phyloP scores from a whole-genome alignment of 2,329 filamentous ascomycete species.

The Exophiala aquamarina region DNA sequence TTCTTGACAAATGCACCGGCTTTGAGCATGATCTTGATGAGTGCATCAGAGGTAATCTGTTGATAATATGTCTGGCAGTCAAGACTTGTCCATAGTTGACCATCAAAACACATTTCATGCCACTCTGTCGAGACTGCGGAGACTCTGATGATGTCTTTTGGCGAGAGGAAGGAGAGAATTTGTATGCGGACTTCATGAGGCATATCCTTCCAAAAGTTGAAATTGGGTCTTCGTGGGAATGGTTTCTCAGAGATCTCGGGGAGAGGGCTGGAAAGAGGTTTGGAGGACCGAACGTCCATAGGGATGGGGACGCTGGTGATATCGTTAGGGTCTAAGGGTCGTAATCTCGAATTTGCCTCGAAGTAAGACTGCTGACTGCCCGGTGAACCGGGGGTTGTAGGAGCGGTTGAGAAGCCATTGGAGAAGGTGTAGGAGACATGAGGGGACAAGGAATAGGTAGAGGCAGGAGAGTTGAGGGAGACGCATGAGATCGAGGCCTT shows the following conservation, averaged over 20 bases:
- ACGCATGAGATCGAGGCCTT: conserved; percentile 67
- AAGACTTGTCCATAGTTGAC: conserved; percentile 84
- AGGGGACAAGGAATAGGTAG: conserved; percentile 54
- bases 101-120: conserved; percentile 84
- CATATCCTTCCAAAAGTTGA: conserved; percentile 77
- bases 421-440: conserved; percentile 53
- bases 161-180: conserved; percentile 72
- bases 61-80: conserved; percentile 85
- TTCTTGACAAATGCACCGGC: conserved; percentile 89
- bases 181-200: conserved; percentile 79
- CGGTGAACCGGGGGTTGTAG: conserved; percentile 51
- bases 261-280: conserved; percentile 20
- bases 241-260: conserved; percentile 32
- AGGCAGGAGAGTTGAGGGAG: conserved; percentile 56
- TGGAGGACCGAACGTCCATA: conserved; percentile 54
- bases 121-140: conserved; percentile 78
- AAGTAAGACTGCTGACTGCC: conserved; percentile 47
- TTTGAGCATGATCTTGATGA: conserved; percentile 79
- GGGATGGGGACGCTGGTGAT: conserved; percentile 58
- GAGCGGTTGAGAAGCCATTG: conserved; percentile 56
- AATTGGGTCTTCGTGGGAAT: conserved; percentile 40
- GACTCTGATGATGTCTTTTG: conserved; percentile 76
- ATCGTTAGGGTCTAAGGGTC: conserved; percentile 42
- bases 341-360: conserved; percentile 56
- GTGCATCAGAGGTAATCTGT: conserved; percentile 77